phyloP scores from a whole-genome alignment of 1,139 yeast species.

The Diutina catenulata region DNA sequence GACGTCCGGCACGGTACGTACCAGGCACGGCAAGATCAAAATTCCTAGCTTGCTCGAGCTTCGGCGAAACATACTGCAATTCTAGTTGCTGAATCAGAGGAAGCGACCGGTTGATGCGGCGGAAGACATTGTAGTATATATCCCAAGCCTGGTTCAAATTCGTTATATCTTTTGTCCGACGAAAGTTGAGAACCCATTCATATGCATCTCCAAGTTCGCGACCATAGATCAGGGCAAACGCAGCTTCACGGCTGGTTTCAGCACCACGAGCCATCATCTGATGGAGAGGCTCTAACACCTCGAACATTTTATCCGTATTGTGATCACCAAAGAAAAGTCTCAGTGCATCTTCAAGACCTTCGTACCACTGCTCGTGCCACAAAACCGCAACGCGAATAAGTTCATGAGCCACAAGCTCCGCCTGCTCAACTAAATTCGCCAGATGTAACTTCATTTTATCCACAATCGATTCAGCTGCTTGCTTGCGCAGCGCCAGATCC shows the following conservation, averaged over 20 bases:
- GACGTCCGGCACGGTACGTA: slow-evolving; percentile 77
- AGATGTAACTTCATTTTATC: slow-evolving; percentile 90
- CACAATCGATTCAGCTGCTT: slow-evolving; percentile 84
- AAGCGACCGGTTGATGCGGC: slow-evolving; percentile 78
- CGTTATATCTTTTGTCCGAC: slow-evolving; percentile 74
- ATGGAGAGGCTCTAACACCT: slow-evolving; percentile 82
- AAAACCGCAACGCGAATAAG: slow-evolving; percentile 88
- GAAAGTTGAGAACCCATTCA: slow-evolving; percentile 83
- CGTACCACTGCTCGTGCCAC: slow-evolving; percentile 99
- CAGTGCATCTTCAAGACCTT: slow-evolving; percentile 94
- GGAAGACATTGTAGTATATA: slow-evolving; percentile 83
- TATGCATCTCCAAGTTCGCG: slow-evolving; percentile 87
- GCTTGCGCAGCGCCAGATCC: slow-evolving; percentile 78
- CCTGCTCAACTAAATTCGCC: slow-evolving; percentile 75
- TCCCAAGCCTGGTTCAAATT: slow-evolving; percentile 98
- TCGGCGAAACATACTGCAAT: slow-evolving; percentile 88
- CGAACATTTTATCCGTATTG: slow-evolving; percentile 89
- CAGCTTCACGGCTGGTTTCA: slow-evolving; percentile 83
- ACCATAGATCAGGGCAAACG: slow-evolving; percentile 90
- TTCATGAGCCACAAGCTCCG: slow-evolving; percentile 89
- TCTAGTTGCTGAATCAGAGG: slow-evolving; percentile 84
- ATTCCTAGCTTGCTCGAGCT: slow-evolving; percentile 64
- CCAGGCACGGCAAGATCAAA: slow-evolving; percentile 91
- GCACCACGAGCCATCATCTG: slow-evolving; percentile 77
- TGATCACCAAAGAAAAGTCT: slow-evolving; percentile 89